A percentile compares a stretch with the other conserved stretches of the same genome.
These are phyloP conservation scores for Inga leiocalycina DNA, from an alignment of 306 rosid genomes.

Conservation along the genomic window DNA sequence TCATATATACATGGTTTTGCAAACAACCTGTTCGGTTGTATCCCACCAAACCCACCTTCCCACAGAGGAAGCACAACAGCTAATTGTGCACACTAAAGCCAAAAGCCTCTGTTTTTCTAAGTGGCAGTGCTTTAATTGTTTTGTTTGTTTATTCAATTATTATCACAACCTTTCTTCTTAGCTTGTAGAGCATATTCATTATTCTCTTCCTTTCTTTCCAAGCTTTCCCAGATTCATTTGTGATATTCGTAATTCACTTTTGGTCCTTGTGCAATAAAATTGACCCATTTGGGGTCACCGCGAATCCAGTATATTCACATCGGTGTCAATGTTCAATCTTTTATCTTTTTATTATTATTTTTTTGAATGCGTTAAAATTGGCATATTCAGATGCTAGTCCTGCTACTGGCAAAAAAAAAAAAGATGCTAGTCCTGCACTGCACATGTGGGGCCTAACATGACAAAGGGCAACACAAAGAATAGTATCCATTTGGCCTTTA, in stretches of 20 bases:
- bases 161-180: neutral
- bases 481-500: neutral
- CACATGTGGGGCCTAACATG: neutral
- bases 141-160: conserved; percentile 13
- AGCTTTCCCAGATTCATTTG: neutral
- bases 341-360: no score
- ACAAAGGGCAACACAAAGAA: neutral
- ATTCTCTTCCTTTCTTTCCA: neutral
- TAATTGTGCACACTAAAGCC: neutral
- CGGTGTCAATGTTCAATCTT: neutral
- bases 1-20: neutral
- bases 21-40: conserved; percentile 10
- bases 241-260: neutral
- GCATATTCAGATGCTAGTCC: neutral
- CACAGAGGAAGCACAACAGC: conserved; percentile 17
- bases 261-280: neutral
- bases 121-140: neutral
- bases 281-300: neutral
- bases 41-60: neutral
- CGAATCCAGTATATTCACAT: neutral
- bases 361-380: neutral
- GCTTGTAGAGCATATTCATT: neutral
- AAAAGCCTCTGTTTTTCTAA: neutral
- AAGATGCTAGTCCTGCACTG: neutral
- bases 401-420: no score